These are phyloP conservation scores for Trypanosoma mega DNA, from an alignment of 208 protist genomes.

Conservation along the genomic window DNA sequence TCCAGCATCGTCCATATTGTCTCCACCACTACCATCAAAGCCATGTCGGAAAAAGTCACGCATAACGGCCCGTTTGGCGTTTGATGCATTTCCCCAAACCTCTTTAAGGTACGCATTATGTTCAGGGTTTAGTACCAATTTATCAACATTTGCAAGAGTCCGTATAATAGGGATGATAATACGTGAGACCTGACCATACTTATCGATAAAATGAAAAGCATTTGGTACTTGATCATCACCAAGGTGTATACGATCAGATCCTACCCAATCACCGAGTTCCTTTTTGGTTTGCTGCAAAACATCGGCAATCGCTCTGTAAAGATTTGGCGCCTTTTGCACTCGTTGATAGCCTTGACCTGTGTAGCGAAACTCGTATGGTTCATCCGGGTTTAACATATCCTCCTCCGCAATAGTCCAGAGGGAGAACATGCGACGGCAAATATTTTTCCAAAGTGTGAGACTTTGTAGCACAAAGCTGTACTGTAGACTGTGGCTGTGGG, in stretches of 20 bases:
- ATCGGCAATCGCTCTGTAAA: slow-evolving; percentile 82
- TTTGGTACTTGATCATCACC: slow-evolving; percentile 98
- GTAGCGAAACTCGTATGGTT: slow-evolving; percentile 84
- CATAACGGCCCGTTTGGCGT: slow-evolving; percentile 85
- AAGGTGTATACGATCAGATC: slow-evolving; percentile 94
- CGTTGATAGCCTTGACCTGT: slow-evolving; percentile 96
- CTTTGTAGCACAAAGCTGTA: slow-evolving; percentile 96
- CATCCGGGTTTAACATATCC: slow-evolving; percentile 89
- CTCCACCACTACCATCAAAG: slow-evolving; percentile 95
- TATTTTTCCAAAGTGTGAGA: slow-evolving; percentile 95
- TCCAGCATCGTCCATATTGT: slow-evolving; percentile 97
- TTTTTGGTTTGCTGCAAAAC: slow-evolving; percentile 89
- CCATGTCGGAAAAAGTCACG: slow-evolving; percentile 96
- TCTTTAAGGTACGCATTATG: slow-evolving; percentile 79
- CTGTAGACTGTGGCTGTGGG: slow-evolving; percentile 94
- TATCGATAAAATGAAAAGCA: slow-evolving; percentile 98
- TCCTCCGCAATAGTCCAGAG: slow-evolving; percentile 94
- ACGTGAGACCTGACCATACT: slow-evolving; percentile 97
- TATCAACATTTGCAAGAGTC: slow-evolving; percentile 80
- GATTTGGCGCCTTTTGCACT: slow-evolving; percentile 87
- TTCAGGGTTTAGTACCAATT: slow-evolving; percentile 44
- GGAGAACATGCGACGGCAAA: slow-evolving; percentile 84
- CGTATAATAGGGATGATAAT: slow-evolving; percentile 96
- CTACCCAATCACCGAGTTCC: slow-evolving; percentile 88
- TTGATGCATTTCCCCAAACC: slow-evolving; percentile 66